Conservation (phyloP, 1,284 basidiomycete species). For the Ganoderma sinense region DNA sequence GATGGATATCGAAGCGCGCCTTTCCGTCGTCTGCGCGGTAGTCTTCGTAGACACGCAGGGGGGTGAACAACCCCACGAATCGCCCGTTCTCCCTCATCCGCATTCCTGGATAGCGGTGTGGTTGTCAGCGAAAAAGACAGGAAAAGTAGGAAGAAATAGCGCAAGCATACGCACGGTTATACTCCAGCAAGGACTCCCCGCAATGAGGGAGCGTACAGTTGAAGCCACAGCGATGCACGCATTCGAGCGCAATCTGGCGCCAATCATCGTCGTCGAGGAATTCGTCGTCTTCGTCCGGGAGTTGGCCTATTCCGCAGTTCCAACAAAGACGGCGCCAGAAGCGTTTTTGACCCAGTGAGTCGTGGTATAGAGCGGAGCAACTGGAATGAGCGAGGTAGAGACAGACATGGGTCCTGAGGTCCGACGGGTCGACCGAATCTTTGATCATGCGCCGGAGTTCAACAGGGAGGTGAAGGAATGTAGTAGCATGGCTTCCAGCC, state of each 20-base stretch:
- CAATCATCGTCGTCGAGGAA: not conserved
- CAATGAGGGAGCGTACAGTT: conserved; percentile 10
- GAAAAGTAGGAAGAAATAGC: not conserved
- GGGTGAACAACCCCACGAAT: not conserved
- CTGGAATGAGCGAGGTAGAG: conserved; percentile 17
- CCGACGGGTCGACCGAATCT: conserved; percentile 23
- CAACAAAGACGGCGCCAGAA: conserved; percentile 14
- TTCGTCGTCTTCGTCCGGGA: not conserved
- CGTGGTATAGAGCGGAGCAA: conserved; percentile 6
- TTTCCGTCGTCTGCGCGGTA: not conserved
- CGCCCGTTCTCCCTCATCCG: conserved; percentile 2
- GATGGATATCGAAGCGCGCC: not conserved
- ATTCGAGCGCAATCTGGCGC: conserved; percentile 12
- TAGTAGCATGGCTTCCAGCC: not conserved
- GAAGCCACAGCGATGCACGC: conserved; percentile 6
- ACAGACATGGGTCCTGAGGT: conserved; percentile 33
- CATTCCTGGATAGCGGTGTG: not conserved
- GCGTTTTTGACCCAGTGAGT: not conserved
- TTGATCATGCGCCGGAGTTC: conserved; percentile 30
- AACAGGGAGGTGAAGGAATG: conserved; percentile 16
- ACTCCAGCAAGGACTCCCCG: conserved; percentile 9
- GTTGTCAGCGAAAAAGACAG: not conserved
- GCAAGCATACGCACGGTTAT: conserved; percentile 18
- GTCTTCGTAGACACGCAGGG: not conserved
- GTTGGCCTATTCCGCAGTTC: conserved; percentile 2